A percentile compares a stretch with the other conserved stretches of the same genome.
These are phyloP conservation scores for Eragrostis curvula DNA, from an alignment of 176 grass and related monocot genomes.

Conservation along the genomic window DNA sequence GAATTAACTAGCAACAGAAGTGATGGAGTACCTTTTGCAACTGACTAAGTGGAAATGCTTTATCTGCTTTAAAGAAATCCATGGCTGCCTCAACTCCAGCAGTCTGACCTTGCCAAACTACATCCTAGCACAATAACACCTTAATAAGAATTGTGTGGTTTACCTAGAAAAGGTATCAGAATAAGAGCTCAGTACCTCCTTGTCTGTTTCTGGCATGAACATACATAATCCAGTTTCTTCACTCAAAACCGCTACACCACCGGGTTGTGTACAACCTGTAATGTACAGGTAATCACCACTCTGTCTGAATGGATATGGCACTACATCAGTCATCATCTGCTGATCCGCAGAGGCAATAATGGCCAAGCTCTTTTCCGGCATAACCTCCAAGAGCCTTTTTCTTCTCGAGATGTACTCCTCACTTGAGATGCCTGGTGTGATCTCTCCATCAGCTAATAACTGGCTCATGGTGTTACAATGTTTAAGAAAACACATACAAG, in stretches of 20 bases:
- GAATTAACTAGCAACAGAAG: conserved; percentile 9
- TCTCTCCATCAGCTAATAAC: conserved; percentile 79
- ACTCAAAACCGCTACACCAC: conserved; percentile 81
- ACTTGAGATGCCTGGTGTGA: conserved; percentile 77
- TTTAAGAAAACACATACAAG: conserved; percentile 28
- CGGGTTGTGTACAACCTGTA: conserved; percentile 85
- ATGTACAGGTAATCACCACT: conserved; percentile 85
- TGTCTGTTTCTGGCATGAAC: conserved; percentile 88
- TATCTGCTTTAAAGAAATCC: conserved; percentile 86
- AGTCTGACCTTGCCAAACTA: conserved; percentile 87
- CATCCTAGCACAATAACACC: conserved; percentile 57
- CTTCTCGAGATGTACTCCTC: conserved; percentile 83
- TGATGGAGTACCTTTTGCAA: conserved; percentile 58
- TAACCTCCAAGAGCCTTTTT: conserved; percentile 66
- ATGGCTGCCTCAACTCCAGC: conserved; percentile 87
- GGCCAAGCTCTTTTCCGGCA: conserved; percentile 83
- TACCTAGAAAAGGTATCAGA: conserved; percentile 26
- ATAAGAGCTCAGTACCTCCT: conserved; percentile 58
- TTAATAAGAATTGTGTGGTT: conserved; percentile 36
- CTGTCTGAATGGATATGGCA: conserved; percentile 90
- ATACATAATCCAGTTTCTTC: conserved; percentile 74
- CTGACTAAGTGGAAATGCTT: conserved; percentile 77
- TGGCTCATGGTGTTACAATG: conserved; percentile 40
- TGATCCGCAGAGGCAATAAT: conserved; percentile 80
- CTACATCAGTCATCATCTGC: conserved; percentile 98